Evolutionary conservation across 768 basidiomycete genomes (phyloP).

Genomic region (Boletus huronensis): DNA sequence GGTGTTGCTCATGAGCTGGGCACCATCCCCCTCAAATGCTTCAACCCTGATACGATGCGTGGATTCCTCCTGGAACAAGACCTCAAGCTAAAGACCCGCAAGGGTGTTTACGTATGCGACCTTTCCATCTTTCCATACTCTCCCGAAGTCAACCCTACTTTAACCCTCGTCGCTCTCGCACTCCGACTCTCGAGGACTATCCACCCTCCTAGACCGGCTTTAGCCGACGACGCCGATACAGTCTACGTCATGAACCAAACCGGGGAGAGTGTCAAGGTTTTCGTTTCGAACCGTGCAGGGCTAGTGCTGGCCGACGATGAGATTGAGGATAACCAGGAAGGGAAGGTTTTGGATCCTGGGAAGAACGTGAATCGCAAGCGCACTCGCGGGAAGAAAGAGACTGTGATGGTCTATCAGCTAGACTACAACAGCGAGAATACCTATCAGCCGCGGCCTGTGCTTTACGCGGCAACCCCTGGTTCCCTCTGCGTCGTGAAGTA

Average conservation of each 20-base stretch:
- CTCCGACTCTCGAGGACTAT: not conserved
- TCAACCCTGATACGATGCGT: not conserved
- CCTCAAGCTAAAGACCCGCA: not conserved
- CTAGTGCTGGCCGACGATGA: not conserved
- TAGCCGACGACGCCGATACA: not conserved
- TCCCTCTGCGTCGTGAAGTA: not conserved
- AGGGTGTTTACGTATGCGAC: not conserved
- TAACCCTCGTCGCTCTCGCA: not conserved
- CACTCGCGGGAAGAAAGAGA: not conserved
- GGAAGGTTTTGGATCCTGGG: not conserved
- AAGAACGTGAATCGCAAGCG: not conserved
- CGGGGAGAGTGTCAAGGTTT: not conserved
- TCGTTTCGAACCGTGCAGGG: not conserved
- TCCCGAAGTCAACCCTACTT: not conserved
- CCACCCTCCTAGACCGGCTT: not conserved
- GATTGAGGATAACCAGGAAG: not conserved
- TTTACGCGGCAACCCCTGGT: not conserved
- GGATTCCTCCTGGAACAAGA: not conserved
- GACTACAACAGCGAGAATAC: not conserved
- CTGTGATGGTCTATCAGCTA: not conserved
- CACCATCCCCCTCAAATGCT: not conserved
- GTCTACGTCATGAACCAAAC: not conserved
- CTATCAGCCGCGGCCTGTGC: not conserved
- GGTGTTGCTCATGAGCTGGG: not conserved
- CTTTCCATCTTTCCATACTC: not conserved